Percentiles rank a stretch among this genome's conserved stretches.
Evolutionary conservation across 345 rosid species (phyloP).

Genomic region (Hibiscus mutabilis): DNA sequence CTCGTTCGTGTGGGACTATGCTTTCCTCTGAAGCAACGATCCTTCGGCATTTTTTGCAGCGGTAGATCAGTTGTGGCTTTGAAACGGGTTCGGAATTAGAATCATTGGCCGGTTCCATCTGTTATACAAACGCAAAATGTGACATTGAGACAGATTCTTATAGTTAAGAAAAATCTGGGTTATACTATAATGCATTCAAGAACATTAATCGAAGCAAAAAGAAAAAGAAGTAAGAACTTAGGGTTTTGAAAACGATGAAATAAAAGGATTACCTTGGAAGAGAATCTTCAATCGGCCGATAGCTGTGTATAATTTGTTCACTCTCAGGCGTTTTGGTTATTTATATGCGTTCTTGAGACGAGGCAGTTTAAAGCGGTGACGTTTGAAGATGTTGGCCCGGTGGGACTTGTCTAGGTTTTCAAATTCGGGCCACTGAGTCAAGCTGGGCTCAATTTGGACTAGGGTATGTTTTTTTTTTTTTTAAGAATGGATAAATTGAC

Average conservation of each 20-base stretch:
- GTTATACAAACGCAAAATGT: neutral
- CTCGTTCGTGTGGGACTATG: slow-evolving; percentile 53
- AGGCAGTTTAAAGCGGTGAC: neutral
- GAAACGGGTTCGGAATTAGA: slow-evolving; percentile 21
- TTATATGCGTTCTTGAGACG: neutral
- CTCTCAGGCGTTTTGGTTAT: neutral
- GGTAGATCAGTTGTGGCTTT: slow-evolving; percentile 51
- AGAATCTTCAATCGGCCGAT: neutral
- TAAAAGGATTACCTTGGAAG: neutral
- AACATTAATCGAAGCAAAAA: neutral
- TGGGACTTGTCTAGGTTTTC: neutral
- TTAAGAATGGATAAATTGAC: too few species aligned
- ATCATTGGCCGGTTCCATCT: slow-evolving; percentile 24
- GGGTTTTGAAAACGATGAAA: neutral
- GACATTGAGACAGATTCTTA: too few species aligned
- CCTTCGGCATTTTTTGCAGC: slow-evolving; percentile 80
- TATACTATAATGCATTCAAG: neutral
- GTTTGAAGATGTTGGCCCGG: neutral
- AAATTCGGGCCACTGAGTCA: neutral
- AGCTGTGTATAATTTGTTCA: neutral
- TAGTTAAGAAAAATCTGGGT: too few species aligned
- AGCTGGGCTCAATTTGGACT: neutral
- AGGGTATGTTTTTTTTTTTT: too few species aligned
- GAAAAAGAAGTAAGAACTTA: neutral
- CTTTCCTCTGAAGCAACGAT: slow-evolving; percentile 68